Conservation (phyloP, 768 basidiomycete species). For the Strobilomyces dryophilus region DNA sequence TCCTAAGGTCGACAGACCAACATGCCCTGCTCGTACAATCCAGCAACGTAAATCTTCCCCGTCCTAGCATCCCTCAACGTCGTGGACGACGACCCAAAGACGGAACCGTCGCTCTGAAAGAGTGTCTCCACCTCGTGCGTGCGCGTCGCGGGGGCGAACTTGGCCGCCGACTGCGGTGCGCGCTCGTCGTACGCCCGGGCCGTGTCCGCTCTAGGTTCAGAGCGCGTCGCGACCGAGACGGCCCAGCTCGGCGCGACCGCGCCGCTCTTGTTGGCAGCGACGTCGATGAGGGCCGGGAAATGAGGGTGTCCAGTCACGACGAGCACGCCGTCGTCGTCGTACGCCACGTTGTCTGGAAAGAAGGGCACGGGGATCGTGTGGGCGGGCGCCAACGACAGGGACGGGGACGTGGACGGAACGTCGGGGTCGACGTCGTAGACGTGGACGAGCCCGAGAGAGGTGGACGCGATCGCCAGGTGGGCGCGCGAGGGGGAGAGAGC, state of each 20-base stretch:
- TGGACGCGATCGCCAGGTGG: conserved; percentile 56
- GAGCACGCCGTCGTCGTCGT: conserved; percentile 43
- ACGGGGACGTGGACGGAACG: too few species aligned
- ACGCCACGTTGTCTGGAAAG: conserved; percentile 58
- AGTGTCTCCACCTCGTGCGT: conserved; percentile 51
- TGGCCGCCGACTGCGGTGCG: conserved; percentile 47
- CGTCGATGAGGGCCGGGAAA: conserved; percentile 45
- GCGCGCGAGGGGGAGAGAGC: conserved; percentile 49
- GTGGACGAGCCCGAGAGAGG: conserved; percentile 42
- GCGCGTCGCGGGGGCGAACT: conserved; percentile 34
- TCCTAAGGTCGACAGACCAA: conserved; percentile 42
- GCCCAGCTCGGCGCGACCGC: conserved; percentile 56
- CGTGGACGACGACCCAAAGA: conserved; percentile 52
- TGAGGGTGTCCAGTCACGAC: conserved; percentile 66
- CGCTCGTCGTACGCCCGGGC: conserved; percentile 33
- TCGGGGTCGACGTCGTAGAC: conserved; percentile 47
- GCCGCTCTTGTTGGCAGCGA: conserved; percentile 43
- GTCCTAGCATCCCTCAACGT: conserved; percentile 47
- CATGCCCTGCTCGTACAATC: conserved; percentile 55
- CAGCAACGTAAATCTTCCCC: conserved; percentile 49
- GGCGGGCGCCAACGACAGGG: too few species aligned
- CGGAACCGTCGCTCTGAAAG: conserved; percentile 72
- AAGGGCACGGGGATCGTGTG: conserved; percentile 38
- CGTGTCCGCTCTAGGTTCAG: not conserved
- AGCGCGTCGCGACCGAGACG: conserved; percentile 36